Base-by-base conservation (phyloP, 805 yeast species). In the Candida broadrunensis region DNA sequence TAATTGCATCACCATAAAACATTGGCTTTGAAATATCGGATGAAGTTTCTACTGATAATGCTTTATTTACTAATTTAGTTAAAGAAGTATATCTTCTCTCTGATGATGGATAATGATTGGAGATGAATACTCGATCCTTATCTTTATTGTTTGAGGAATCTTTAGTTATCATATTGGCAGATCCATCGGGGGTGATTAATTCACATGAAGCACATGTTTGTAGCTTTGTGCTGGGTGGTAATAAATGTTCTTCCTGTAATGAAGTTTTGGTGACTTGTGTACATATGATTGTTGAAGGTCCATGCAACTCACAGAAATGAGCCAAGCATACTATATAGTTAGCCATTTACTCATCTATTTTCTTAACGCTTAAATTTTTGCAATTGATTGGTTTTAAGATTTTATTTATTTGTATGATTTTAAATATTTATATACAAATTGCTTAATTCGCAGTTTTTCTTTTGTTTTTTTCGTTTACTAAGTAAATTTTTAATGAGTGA, bases 241-340 rank as follows among this genome's bases (percentile, higher is more conserved):
- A 56, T 8, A 63, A 40, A 32, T 63, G 47, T 6, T 31, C 55
- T 54, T 19, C 47, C 5, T 52, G 37, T n/a, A 47, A 39, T 9
- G 47, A 52, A 2, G 42, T 45, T 1, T 56, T 39, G 2, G 59
- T 52, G 19, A 56, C 48, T 49, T 81, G 87, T 0, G 89, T 81
- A 47, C 86, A 83, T 54, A 81, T 60, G 1, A 85, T 66, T 31
- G 80, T 74, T 11, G 81, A 67, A 0, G 91, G 90, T 0, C 91
- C 91, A 54, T 85, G 90, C 17, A 79, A 73, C 59, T 85, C 91
- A 58, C 91, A 85, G 58, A 85, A 85, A 55, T 85, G 91, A 0
- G 88, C 83, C 36, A 85, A 56, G 16, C 85, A 69, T 8, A 80
- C 60, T 9, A 75, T 73, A 53, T 64, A 77, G 31, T 71, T 63